Evolutionary conservation across 176 grass and related monocot species (phyloP).

Genomic region (Puccinellia tenuiflora): DNA sequence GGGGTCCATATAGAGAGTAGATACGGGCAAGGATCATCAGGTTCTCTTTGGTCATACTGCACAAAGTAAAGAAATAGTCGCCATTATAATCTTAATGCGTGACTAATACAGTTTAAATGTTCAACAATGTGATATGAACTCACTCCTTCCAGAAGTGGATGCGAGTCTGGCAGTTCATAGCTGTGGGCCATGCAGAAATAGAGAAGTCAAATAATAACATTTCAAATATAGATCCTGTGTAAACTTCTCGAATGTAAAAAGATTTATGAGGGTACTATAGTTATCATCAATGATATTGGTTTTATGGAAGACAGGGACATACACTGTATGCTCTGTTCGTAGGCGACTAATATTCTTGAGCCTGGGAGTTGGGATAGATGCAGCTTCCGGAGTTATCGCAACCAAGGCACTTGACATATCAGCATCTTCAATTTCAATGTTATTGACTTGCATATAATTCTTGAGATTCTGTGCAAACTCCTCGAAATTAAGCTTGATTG

Average conservation of each 20-base stretch:
- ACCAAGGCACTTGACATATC: conserved; percentile 81
- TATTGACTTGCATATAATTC: conserved; percentile 72
- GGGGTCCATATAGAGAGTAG: conserved; percentile 82
- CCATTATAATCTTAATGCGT: neutral
- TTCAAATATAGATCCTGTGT: neutral
- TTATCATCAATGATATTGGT: neutral
- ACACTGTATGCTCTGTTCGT: conserved; percentile 91
- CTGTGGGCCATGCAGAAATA: conserved; percentile 40
- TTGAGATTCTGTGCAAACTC: conserved; percentile 73
- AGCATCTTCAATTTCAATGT: conserved; percentile 66
- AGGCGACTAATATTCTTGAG: conserved; percentile 79
- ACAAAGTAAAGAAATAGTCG: conserved; percentile 25
- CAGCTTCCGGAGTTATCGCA: conserved; percentile 51
- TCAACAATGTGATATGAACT: conserved; percentile 22
- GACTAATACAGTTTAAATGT: neutral
- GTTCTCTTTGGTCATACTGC: conserved; percentile 63
- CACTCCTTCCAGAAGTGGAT: conserved; percentile 61
- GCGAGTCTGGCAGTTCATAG: conserved; percentile 76
- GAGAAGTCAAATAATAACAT: conserved; percentile 5
- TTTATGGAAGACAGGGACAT: conserved; percentile 29
- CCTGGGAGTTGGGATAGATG: conserved; percentile 72
- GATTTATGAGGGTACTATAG: neutral
- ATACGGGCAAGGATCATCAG: conserved; percentile 71
- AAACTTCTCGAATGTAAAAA: neutral
- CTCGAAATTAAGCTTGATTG: conserved; percentile 67